Evolutionary conservation across 202 grass and related monocot species (phyloP).

Genomic region (Eragrostis tef): DNA sequence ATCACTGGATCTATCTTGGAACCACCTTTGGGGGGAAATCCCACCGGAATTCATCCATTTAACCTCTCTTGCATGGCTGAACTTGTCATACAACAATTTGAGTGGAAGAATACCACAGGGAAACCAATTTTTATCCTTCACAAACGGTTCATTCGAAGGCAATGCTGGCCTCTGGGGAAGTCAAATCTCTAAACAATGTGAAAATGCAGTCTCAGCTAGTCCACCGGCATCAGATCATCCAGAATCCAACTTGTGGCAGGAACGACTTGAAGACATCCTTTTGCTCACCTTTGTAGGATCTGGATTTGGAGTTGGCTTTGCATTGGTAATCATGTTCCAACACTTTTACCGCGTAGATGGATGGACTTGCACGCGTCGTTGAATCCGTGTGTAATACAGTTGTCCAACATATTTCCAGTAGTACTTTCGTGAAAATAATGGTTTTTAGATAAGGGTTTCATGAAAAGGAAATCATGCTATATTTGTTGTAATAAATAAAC

Average conservation of each 20-base stretch:
- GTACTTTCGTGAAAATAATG: too few relatives aligned
- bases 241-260: conserved; percentile 23
- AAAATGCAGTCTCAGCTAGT: not conserved
- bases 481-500: not conserved
- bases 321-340: conserved; percentile 16
- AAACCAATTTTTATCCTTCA: conserved; percentile 52
- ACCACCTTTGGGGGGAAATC: conserved; percentile 55
- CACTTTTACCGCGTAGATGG: not conserved
- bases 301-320: conserved; percentile 44
- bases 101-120: conserved; percentile 39
- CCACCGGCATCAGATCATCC: not conserved
- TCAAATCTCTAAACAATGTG: conserved; percentile 49
- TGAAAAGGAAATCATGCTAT: too few relatives aligned
- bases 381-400: too few relatives aligned
- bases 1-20: conserved; percentile 64
- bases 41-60: conserved; percentile 49
- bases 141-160: conserved; percentile 43
- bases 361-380: not conserved
- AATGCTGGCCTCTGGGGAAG: conserved; percentile 52
- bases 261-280: not conserved
- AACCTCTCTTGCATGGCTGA: conserved; percentile 51
- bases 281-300: conserved; percentile 44
- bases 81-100: conserved; percentile 69
- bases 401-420: too few relatives aligned
- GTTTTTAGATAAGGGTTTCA: too few relatives aligned